Percentiles rank a stretch among this genome's conserved stretches.
phyloP scores from a whole-genome alignment of 179 eudicot genomes.

The Gypsophila paniculata region DNA sequence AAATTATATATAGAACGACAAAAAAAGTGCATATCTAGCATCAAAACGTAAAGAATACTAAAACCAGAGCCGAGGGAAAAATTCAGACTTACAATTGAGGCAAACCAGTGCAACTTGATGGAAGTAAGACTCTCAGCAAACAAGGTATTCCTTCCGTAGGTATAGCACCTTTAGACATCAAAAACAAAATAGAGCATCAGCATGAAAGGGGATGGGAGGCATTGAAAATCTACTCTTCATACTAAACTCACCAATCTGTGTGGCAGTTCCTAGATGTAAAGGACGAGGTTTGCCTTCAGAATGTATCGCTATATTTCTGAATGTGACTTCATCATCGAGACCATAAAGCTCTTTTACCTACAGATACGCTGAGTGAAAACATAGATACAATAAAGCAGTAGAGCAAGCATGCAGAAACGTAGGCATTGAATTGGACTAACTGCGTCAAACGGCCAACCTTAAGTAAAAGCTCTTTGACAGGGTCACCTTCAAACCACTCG shows the following conservation, averaged over 20 bases:
- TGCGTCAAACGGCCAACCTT: conserved; percentile 47
- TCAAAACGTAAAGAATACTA: neutral
- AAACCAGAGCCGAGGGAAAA: neutral
- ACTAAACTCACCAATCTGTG: conserved; percentile 76
- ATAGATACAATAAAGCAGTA: neutral
- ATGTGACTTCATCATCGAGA: conserved; percentile 61
- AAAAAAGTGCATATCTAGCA: neutral
- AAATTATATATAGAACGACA: neutral
- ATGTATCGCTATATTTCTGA: conserved; percentile 76
- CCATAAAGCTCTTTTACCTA: conserved; percentile 96
- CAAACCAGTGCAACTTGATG: conserved; percentile 72
- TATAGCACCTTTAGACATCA: conserved; percentile 63
- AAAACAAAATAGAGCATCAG: neutral
- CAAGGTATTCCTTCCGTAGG: conserved; percentile 96
- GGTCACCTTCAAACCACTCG: conserved; percentile 90
- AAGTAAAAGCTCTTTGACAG: conserved; percentile 56
- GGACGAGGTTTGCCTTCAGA: conserved; percentile 86
- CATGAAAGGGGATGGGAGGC: neutral
- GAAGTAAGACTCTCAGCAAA: conserved; percentile 79
- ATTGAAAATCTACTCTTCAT: neutral
- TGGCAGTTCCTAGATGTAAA: conserved; percentile 90
- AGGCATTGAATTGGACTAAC: conserved; percentile 9
- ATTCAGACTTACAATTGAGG: conserved; percentile 65
- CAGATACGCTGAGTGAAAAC: conserved; percentile 15
- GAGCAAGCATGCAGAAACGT: neutral